Base-by-base conservation (phyloP, 2,329 filamentous ascomycete species). In the Fusarium fracticaudum region DNA sequence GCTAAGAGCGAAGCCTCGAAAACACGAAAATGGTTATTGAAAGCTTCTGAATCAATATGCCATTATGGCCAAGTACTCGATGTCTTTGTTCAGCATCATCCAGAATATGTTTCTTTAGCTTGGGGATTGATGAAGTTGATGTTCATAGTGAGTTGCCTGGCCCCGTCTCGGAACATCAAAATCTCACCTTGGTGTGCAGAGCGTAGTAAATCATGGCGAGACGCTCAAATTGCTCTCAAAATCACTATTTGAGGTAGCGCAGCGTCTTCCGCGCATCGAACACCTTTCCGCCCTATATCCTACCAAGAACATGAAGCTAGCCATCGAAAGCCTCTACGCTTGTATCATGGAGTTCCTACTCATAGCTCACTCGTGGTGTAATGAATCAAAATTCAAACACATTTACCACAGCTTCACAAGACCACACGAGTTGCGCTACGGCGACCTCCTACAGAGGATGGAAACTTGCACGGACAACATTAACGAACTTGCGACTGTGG, bases 111-210 rank as follows among this genome's bases (percentile, higher is more conserved):
- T 2, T 37, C 71, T 0, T 33, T 73, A 8, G 71, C 38, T 1
- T 73, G 69, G 69, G 71, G 69, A 1, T 3, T 64, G 0, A 67
- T 73, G 65, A 73, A 73, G 29, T 6, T 73, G 1, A 14, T 73
- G 1, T 73, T 73, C 11, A 47, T 61, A n/a, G n/a, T n/a, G n/a
- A n/a, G n/a, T n/a, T n/a, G n/a, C n/a, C n/a, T n/a, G n/a, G n/a
- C n/a, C n/a, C n/a, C n/a, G n/a, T n/a, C n/a, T n/a, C n/a, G n/a
- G n/a, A n/a, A n/a, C n/a, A n/a, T n/a, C n/a, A n/a, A n/a, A n/a
- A n/a, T n/a, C n/a, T n/a, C n/a, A n/a, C n/a, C n/a, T n/a, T n/a
- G n/a, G n/a, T n/a, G n/a, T n/a, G n/a, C n/a, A n/a, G 70, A 33
- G 50, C 15, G 64, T 47, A 0, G 18, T 61, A 0, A 73, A 73